phyloP scores from a whole-genome alignment of 2,329 filamentous ascomycete genomes.

The Xylariaceae sp. region DNA sequence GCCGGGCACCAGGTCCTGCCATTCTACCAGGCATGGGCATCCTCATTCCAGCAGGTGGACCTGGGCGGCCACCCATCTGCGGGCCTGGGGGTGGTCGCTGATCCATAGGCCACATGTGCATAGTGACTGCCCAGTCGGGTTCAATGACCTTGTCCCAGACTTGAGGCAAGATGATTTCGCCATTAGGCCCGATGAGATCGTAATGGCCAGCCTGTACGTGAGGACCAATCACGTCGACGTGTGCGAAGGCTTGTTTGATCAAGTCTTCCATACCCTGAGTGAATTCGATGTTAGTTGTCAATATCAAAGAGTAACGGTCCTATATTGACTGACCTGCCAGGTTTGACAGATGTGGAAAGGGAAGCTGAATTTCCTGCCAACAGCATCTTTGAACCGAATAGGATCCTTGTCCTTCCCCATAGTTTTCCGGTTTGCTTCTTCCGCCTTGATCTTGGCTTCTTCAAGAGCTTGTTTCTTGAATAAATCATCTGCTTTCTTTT shows the following conservation, averaged over 20 bases:
- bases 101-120: conserved; percentile 61
- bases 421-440: conserved; percentile 41
- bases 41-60: not conserved
- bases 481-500: conserved; percentile 54
- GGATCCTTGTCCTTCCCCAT: conserved; percentile 63
- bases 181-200: conserved; percentile 73
- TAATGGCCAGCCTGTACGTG: conserved; percentile 77
- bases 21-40: conserved; percentile 3
- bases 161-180: conserved; percentile 76
- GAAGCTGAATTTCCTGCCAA: conserved; percentile 89
- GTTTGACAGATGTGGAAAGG: conserved; percentile 81
- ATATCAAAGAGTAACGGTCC: not conserved
- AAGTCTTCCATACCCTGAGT: conserved; percentile 77
- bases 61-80: conserved; percentile 3
- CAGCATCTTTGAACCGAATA: conserved; percentile 86
- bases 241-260: conserved; percentile 78
- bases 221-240: conserved; percentile 71
- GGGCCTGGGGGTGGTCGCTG: conserved; percentile 12
- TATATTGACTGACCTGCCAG: conserved; percentile 64
- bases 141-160: conserved; percentile 80
- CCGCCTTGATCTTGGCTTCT: conserved; percentile 43
- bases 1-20: not conserved
- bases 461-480: conserved; percentile 47
- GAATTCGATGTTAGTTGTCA: conserved; percentile 6
- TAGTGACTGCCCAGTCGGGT: conserved; percentile 69